Evolutionary conservation across 2,329 filamentous ascomycete genomes (phyloP), one percentile per base, ranked within the genome.

Genomic region (Aspergillus sp.): DNA sequence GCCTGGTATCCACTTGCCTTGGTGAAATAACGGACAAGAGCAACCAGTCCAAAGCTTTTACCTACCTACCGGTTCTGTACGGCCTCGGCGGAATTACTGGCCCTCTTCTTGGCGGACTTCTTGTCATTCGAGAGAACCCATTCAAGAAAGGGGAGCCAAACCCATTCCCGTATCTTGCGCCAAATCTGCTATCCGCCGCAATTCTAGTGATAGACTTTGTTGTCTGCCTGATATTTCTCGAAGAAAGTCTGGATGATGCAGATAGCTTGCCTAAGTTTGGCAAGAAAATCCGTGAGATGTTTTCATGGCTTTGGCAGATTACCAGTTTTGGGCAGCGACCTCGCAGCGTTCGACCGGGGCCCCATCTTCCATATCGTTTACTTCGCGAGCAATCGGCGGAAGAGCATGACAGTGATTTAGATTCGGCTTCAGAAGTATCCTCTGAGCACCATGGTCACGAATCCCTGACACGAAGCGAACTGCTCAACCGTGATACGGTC

Each of bases 31-130:
- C 95, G 2, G 93, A 98, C 71, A 86, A 91, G 54, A 95, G 89
- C 62, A 99, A 99, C 73, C 95, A 99, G 80, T 95, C 91, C 69
- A 84, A 85, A 53, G 95, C 92, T 0, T 99, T 99, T 68, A 95
- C 90, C 2, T 99, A 96, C 78, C 80, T 99, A 42, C 95, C 95
- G 0, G 89, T 98, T 40, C 88, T 98, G n/a, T 99, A 99, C 74
- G 93, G 93, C 4, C 80, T 99, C 34, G 95, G 95, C 17, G 91
- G 90, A 44, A 96, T 99, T 60, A 95, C 93, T 0, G 95, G 95
- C 0, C 95, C 95, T 0, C 86, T 96, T 1, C 77, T 98, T n/a
- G 95, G 95, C 13, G 95, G 95, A 0, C 73, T 97, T 41, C 76
- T 98, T 54, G 89, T 96, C 0, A 84, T 87, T 45, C 82, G 80